Evolutionary conservation across 2,329 filamentous ascomycete genomes (phyloP), one percentile per base, ranked within the genome.

Genomic region (Xylaria sp.): DNA sequence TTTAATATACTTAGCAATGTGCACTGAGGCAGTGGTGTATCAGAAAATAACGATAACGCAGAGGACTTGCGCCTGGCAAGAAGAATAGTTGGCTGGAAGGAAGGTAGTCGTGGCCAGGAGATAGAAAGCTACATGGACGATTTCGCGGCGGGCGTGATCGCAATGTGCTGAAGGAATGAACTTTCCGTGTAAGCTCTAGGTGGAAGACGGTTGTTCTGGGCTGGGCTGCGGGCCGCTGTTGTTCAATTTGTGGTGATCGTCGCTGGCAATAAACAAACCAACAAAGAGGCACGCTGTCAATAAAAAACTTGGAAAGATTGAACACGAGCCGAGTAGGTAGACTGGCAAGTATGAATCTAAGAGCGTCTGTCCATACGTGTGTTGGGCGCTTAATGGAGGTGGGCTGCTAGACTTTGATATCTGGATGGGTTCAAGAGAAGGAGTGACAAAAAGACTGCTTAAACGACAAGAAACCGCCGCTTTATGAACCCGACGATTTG

Each of bases 41-140:
- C 17, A 49, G 29, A 49, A 27, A 23, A 49, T 38, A 44, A 31
- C 11, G 52, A 19, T 11, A 52, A 53, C 37, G 25, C 15, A 60
- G 51, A 29, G 43, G 17, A 9, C 65, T 68, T 69, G 69, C 70
- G 54, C 70, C 69, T 60, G 70, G 70, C 69, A 71, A 60, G 62
- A 48, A 58, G 17, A 25, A 40, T 17, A 29, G 47, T 38, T 19
- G 44, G 15, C 11, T 15, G 46, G 46, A 60, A 57, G 33, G 54
- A 58, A 57, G 27, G 55, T 55, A 51, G 21, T 27, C 53, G 52
- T 44, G 51, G 27, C 40, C 43, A 53, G 29, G 47, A 54, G 35
- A 27, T 41, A 9, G 49, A 23, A 25, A 41, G 19, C 31, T 21
- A 48, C 27, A 33, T 47, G 13, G 37, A 13, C 29, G 21, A 19